Percentiles rank a stretch among this genome's conserved stretches.
Conservation (phyloP, 495 filamentous ascomycete species). For the Clohesyomyces aquaticus region DNA sequence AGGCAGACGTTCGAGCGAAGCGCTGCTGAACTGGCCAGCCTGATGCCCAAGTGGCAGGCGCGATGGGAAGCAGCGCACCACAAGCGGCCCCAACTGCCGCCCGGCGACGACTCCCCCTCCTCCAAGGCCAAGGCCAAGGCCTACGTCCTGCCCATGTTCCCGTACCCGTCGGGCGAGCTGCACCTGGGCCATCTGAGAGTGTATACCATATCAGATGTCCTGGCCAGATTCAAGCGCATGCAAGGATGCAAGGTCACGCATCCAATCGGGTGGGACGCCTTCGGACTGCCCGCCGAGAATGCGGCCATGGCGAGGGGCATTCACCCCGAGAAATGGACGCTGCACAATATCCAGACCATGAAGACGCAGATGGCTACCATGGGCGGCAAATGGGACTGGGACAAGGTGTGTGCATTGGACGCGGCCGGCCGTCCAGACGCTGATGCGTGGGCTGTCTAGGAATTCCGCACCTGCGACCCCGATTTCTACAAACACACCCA, state of each 20-base stretch:
- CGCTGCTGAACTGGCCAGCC: constrained; percentile 65
- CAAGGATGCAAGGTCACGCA: constrained; percentile 76
- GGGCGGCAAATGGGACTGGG: constrained; percentile 82
- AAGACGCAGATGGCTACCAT: constrained; percentile 77
- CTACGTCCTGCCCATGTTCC: constrained; percentile 91
- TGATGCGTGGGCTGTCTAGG: constrained; percentile 53
- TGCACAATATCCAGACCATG: constrained; percentile 78
- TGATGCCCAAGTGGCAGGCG: constrained; percentile 77
- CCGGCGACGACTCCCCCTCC: background rate
- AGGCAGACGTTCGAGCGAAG: too few species aligned
- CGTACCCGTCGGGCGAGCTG: constrained; percentile 86
- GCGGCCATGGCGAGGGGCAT: constrained; percentile 86
- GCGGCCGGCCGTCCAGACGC: background rate
- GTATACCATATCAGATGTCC: constrained; percentile 87
- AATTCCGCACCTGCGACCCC: constrained; percentile 80
- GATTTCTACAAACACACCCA: constrained; percentile 89
- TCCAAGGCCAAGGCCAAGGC: constrained; percentile 57
- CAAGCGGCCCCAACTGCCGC: background rate
- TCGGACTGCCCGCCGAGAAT: constrained; percentile 89
- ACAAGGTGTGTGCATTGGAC: constrained; percentile 59
- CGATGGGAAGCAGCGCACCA: constrained; percentile 56
- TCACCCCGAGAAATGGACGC: constrained; percentile 78
- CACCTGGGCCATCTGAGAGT: constrained; percentile 88
- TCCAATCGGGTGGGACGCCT: constrained; percentile 94
- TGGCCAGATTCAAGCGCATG: constrained; percentile 77